Conservation (phyloP, 108 stramenopile species). For the Craspedostauros australis region DNA sequence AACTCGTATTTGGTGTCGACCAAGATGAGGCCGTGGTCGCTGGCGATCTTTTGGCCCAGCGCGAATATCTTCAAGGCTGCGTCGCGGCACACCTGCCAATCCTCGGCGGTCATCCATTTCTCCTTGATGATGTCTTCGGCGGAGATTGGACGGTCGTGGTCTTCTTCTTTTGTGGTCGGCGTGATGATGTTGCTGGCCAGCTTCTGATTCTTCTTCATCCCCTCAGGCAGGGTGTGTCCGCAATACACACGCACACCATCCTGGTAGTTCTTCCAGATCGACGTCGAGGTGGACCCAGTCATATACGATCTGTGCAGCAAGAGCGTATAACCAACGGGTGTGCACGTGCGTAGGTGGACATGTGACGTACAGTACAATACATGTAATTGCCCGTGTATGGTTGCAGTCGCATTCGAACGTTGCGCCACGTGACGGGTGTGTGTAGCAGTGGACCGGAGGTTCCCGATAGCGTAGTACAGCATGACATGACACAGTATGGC, state of each 20-base stretch:
- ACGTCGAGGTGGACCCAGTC: slow-evolving; percentile 95
- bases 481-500: no score
- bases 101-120: slow-evolving; percentile 83
- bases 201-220: slow-evolving; percentile 92
- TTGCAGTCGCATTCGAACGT: no score
- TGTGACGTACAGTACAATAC: no score
- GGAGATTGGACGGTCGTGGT: slow-evolving; percentile 96
- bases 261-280: slow-evolving; percentile 98
- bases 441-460: no score
- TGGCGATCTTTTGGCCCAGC: slow-evolving; percentile 83
- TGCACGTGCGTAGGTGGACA: no score
- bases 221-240: slow-evolving; percentile 91
- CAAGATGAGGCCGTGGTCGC: slow-evolving; percentile 86
- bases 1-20: slow-evolving; percentile 99
- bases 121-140: slow-evolving; percentile 80
- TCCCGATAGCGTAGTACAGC: no score
- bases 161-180: slow-evolving; percentile 96
- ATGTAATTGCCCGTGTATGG: no score
- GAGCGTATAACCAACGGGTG: no score
- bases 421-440: no score
- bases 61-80: slow-evolving; percentile 77
- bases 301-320: slow-evolving; percentile 66
- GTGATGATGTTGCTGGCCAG: slow-evolving; percentile 78
- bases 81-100: slow-evolving; percentile 73
- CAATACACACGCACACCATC: slow-evolving; percentile 92